Evolutionary conservation across 2,329 filamentous ascomycete species (phyloP).

Genomic region (Cercospora brassicicola): DNA sequence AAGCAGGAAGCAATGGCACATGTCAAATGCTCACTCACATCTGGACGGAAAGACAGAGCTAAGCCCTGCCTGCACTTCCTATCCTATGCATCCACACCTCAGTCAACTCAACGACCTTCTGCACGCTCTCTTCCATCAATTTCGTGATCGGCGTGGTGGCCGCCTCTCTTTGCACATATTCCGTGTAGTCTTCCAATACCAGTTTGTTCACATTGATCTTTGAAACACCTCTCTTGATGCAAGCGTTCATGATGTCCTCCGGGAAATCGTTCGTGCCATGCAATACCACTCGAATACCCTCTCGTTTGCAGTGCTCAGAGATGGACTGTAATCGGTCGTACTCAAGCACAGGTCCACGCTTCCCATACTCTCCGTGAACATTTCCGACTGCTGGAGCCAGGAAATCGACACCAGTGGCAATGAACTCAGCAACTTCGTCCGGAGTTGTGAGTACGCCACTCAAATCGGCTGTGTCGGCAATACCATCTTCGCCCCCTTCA

Average conservation of each 20-base stretch:
- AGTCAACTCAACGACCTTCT: constrained; percentile 25
- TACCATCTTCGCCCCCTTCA: constrained; percentile 39
- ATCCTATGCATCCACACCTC: constrained; percentile 28
- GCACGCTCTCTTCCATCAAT: constrained; percentile 30
- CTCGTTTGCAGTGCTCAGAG: constrained; percentile 36
- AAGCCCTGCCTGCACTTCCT: constrained; percentile 27
- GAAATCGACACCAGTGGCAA: constrained; percentile 36
- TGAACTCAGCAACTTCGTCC: constrained; percentile 35
- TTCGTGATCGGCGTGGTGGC: constrained; percentile 26
- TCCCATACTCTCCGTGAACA: constrained; percentile 37
- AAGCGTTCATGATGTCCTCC: constrained; percentile 52
- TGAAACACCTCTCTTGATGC: constrained; percentile 54
- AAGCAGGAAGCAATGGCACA: neutral
- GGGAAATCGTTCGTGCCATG: constrained; percentile 60
- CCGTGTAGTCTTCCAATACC: constrained; percentile 47
- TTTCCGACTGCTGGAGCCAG: constrained; percentile 39
- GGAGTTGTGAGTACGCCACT: constrained; percentile 34
- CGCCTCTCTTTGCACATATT: constrained; percentile 30
- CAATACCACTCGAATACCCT: constrained; percentile 51
- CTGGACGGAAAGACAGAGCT: neutral
- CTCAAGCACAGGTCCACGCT: constrained; percentile 38
- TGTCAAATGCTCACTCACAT: neutral
- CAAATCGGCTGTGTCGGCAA: constrained; percentile 35
- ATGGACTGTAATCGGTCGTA: constrained; percentile 41
- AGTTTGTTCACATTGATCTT: constrained; percentile 61